Conservation (phyloP, 495 filamentous ascomycete species). For the Aspergillus baeticus region DNA sequence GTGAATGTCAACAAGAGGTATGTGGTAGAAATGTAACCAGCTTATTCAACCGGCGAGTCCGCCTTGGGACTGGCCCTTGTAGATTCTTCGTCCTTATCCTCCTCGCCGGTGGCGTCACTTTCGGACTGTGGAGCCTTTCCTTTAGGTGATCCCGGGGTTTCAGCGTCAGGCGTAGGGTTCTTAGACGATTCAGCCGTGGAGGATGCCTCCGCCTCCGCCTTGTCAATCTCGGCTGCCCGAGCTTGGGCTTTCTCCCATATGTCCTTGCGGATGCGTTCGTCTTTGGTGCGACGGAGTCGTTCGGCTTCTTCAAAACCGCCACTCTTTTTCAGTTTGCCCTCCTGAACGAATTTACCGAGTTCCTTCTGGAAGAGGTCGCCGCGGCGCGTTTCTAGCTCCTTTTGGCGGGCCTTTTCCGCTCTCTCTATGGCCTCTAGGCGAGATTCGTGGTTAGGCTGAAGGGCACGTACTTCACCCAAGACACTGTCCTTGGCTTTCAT, state of each 20-base stretch:
- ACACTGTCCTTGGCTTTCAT: constrained; percentile 83
- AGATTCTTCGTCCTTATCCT: constrained; percentile 3
- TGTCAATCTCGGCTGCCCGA: constrained; percentile 45
- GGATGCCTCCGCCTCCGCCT: constrained; percentile 21
- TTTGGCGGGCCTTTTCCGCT: constrained; percentile 83
- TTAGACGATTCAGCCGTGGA: constrained; percentile 33
- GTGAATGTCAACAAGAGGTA: background rate
- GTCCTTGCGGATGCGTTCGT: constrained; percentile 82
- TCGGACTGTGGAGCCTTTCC: constrained; percentile 9
- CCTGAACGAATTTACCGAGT: constrained; percentile 81
- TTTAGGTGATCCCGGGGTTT: constrained; percentile 6
- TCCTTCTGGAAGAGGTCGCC: constrained; percentile 87
- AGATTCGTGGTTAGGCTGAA: constrained; percentile 93
- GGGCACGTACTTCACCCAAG: constrained; percentile 86
- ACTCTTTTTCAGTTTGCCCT: constrained; percentile 91
- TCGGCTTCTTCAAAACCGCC: constrained; percentile 95
- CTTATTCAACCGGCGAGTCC: constrained; percentile 1
- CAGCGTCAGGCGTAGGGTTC: constrained; percentile 1
- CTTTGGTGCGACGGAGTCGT: constrained; percentile 76
- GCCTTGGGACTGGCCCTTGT: background rate
- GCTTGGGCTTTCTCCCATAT: constrained; percentile 72
- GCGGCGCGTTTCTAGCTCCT: constrained; percentile 75
- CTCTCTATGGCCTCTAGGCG: constrained; percentile 93
- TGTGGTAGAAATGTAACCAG: background rate
- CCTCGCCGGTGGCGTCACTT: constrained; percentile 5